Percentiles rank a stretch among this genome's conserved stretches.
phyloP scores from a whole-genome alignment of 345 rosid species.

The Populus davidiana region DNA sequence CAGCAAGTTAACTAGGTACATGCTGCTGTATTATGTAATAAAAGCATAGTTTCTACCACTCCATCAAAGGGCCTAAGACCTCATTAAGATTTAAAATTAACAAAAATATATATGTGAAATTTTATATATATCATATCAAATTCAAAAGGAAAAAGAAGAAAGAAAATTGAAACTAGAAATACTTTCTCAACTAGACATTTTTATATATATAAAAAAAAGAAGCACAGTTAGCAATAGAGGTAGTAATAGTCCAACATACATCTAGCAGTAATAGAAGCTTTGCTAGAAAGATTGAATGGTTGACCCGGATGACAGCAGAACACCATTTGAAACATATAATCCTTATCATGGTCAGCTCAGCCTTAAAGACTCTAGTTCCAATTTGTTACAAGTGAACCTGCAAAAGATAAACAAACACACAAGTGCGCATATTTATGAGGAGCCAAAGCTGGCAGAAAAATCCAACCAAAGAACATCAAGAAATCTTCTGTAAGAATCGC shows the following conservation, averaged over 20 bases:
- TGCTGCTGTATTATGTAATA: background rate
- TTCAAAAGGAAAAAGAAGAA: background rate
- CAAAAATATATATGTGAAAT: background rate
- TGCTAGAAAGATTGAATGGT: conserved; percentile 49
- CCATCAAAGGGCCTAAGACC: conserved; percentile 4
- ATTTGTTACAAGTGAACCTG: conserved; percentile 53
- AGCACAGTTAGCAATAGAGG: conserved; percentile 28
- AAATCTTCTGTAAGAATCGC: conserved; percentile 37
- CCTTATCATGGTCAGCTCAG: conserved; percentile 38
- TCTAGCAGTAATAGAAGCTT: conserved; percentile 52
- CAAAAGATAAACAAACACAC: conserved; percentile 49
- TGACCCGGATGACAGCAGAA: conserved; percentile 49
- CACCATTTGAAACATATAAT: conserved; percentile 42
- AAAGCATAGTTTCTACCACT: background rate
- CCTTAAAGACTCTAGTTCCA: conserved; percentile 42
- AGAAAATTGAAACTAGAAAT: conserved; percentile 4
- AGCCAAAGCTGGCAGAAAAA: conserved; percentile 39
- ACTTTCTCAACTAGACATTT: conserved; percentile 19
- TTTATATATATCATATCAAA: background rate
- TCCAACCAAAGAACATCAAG: conserved; percentile 40
- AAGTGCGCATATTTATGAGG: conserved; percentile 41
- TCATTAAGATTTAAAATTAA: background rate
- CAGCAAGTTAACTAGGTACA: conserved; percentile 8
- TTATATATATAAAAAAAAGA: background rate
- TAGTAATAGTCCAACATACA: conserved; percentile 52